Evolutionary conservation across 2,329 filamentous ascomycete genomes (phyloP).

Genomic region (Epichloe glyceriae): DNA sequence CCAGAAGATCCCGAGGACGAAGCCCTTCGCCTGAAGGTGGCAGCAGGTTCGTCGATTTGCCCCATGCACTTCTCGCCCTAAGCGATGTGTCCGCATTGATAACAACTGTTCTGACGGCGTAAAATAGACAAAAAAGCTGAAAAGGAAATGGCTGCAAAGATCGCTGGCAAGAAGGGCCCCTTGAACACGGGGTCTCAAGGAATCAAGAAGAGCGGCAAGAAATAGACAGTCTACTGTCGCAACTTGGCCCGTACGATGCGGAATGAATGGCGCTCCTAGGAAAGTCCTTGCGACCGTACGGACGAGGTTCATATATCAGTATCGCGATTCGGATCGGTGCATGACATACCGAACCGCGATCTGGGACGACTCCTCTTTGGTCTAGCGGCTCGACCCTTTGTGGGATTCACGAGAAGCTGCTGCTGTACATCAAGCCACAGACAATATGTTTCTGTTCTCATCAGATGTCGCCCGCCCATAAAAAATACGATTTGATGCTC

Average conservation of each 20-base stretch:
- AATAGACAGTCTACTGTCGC: slow-evolving; percentile 38
- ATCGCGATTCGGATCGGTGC: too few species aligned
- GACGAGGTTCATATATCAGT: too few species aligned
- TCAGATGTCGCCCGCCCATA: background rate
- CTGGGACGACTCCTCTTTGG: too few species aligned
- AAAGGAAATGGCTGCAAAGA: slow-evolving; percentile 68
- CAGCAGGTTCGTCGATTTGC: slow-evolving; percentile 50
- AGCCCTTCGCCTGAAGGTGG: slow-evolving; percentile 73
- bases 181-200: slow-evolving; percentile 73
- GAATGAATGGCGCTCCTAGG: background rate
- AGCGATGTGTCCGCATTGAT: too few species aligned
- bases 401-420: too few species aligned
- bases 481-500: background rate
- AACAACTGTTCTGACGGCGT: too few species aligned
- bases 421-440: too few species aligned
- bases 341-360: too few species aligned
- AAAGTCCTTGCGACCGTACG: too few species aligned
- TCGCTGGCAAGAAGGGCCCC: slow-evolving; percentile 72
- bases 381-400: too few species aligned
- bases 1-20: slow-evolving; percentile 64
- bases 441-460: background rate
- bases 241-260: background rate
- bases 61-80: background rate
- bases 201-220: slow-evolving; percentile 98
- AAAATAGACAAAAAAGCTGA: slow-evolving; percentile 63